phyloP scores from a whole-genome alignment of 176 grass and related monocot species.

The Themeda triandra region DNA sequence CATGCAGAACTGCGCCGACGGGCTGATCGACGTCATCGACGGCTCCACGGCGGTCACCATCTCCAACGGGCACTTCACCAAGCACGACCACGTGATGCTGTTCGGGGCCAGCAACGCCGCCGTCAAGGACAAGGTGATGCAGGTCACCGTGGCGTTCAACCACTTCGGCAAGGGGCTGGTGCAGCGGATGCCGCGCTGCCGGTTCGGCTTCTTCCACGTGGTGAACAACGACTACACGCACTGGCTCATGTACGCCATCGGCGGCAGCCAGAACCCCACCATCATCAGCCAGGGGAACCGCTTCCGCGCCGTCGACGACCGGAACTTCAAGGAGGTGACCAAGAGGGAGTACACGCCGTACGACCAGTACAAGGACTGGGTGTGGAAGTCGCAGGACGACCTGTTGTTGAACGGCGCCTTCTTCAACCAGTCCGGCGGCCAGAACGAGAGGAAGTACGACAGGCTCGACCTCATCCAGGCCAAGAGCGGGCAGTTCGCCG shows the following conservation, averaged over 20 bases:
- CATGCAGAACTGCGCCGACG: slow-evolving; percentile 63
- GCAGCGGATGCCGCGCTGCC: slow-evolving; percentile 75
- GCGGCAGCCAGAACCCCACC: slow-evolving; percentile 63
- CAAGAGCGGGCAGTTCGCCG: not conserved
- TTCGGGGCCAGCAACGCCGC: slow-evolving; percentile 64
- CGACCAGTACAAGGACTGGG: slow-evolving; percentile 64
- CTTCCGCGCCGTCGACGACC: slow-evolving; percentile 38
- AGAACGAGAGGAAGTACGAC: not conserved
- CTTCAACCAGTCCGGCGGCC: slow-evolving; percentile 66
- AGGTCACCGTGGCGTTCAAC: slow-evolving; percentile 85
- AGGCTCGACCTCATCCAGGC: not conserved
- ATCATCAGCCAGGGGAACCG: slow-evolving; percentile 95
- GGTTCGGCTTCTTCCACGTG: slow-evolving; percentile 76
- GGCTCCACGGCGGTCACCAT: slow-evolving; percentile 84
- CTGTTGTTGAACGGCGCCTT: slow-evolving; percentile 61
- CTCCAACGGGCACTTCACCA: slow-evolving; percentile 78
- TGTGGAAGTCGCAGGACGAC: slow-evolving; percentile 78
- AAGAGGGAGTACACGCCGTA: slow-evolving; percentile 56
- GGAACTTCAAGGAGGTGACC: slow-evolving; percentile 60
- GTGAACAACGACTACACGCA: slow-evolving; percentile 98
- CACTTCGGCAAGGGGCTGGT: slow-evolving; percentile 84
- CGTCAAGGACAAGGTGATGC: slow-evolving; percentile 50
- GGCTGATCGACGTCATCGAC: slow-evolving; percentile 59
- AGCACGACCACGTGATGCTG: slow-evolving; percentile 74
- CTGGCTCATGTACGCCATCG: slow-evolving; percentile 86